These are phyloP conservation scores for Agrostemma githago DNA, from an alignment of 148 eudicot species.

Conservation along the genomic window DNA sequence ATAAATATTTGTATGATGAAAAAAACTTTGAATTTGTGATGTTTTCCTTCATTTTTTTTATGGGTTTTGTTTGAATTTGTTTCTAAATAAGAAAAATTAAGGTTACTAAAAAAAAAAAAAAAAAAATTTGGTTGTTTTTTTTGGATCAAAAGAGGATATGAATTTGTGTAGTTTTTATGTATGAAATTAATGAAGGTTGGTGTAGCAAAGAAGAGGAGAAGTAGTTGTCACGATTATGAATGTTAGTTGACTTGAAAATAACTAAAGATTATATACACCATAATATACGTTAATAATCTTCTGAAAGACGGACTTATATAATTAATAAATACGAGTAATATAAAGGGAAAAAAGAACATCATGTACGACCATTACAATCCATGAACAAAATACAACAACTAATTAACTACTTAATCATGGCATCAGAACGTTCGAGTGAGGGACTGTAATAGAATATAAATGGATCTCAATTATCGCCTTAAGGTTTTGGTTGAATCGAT, in stretches of 20 bases:
- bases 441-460: too few relatives aligned
- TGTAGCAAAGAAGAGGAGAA: conserved; percentile 18
- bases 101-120: background rate
- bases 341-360: too few relatives aligned
- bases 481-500: too few relatives aligned
- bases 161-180: conserved; percentile 16
- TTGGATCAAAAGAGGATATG: conserved; percentile 22
- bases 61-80: background rate
- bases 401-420: too few relatives aligned
- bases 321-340: too few relatives aligned
- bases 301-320: too few relatives aligned
- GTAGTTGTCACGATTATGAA: conserved; percentile 48
- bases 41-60: conserved; percentile 27
- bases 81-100: background rate
- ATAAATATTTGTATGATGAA: background rate
- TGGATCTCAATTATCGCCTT: too few relatives aligned
- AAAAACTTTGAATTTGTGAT: conserved; percentile 9
- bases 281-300: too few relatives aligned
- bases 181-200: conserved; percentile 25
- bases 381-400: too few relatives aligned
- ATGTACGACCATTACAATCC: too few relatives aligned
- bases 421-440: too few relatives aligned
- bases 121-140: too few relatives aligned
- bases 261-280: background rate
- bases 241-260: conserved; percentile 29